Evolutionary conservation across 768 basidiomycete species (phyloP).

Genomic region (Trametes cingulata): DNA sequence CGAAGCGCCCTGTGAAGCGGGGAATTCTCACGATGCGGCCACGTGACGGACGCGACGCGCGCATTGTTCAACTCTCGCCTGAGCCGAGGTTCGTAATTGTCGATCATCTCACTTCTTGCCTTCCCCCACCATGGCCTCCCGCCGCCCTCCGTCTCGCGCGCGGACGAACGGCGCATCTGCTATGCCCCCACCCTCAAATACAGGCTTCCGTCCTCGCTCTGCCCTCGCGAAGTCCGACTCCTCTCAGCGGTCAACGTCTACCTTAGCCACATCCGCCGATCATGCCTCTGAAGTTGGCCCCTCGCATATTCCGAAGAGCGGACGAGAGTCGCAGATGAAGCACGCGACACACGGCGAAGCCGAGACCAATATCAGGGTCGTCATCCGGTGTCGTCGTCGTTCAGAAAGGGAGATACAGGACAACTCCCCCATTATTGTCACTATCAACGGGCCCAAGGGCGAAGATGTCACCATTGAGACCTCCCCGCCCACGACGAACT

Average conservation of each 20-base stretch:
- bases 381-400: slow-evolving; percentile 84
- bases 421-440: slow-evolving; percentile 85
- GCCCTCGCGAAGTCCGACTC: slow-evolving; percentile 46
- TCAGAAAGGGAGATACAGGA: slow-evolving; percentile 84
- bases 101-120: background rate
- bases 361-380: slow-evolving; percentile 91
- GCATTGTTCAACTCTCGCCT: slow-evolving; percentile 20
- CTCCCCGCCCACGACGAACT: slow-evolving; percentile 61
- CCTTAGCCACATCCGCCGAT: slow-evolving; percentile 30
- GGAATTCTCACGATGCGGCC: slow-evolving; percentile 20
- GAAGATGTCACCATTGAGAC: slow-evolving; percentile 83
- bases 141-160: slow-evolving; percentile 54
- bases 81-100: slow-evolving; percentile 6
- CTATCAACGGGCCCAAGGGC: slow-evolving; percentile 72
- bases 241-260: slow-evolving; percentile 32
- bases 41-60: slow-evolving; percentile 25
- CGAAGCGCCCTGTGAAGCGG: background rate
- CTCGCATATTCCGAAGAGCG: background rate
- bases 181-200: slow-evolving; percentile 41
- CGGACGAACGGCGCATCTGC: slow-evolving; percentile 17
- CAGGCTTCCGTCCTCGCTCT: slow-evolving; percentile 45
- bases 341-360: slow-evolving; percentile 35
- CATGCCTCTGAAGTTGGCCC: slow-evolving; percentile 19
- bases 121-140: slow-evolving; percentile 55
- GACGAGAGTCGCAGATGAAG: slow-evolving; percentile 2